A percentile compares a stretch with the other conserved stretches of the same genome.
These are phyloP conservation scores for Magnaporthiopsis rhizophila DNA, from an alignment of 2,329 filamentous ascomycete species.

Conservation along the genomic window DNA sequence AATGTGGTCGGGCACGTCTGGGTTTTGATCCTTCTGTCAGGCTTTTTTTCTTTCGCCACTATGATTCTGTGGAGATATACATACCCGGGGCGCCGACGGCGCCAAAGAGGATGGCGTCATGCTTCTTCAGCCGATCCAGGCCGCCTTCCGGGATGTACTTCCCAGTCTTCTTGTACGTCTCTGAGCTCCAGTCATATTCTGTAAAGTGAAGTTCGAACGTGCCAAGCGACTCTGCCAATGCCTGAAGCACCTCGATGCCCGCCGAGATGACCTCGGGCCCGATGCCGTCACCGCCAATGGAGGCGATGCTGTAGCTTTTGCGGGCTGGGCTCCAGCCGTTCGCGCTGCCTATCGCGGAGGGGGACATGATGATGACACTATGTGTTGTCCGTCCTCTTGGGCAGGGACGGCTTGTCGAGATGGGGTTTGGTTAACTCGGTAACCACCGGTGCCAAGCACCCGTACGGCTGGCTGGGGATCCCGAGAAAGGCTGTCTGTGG, in stretches of 20 bases:
- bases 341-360: too few relatives aligned
- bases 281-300: constrained; percentile 20
- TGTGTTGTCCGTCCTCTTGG: too few relatives aligned
- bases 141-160: constrained; percentile 57
- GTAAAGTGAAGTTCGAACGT: constrained; percentile 55
- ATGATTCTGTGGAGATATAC: neutral
- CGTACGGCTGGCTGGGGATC: too few relatives aligned
- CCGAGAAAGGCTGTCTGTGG: too few relatives aligned
- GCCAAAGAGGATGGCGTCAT: constrained; percentile 24
- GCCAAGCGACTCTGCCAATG: constrained; percentile 31
- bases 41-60: neutral
- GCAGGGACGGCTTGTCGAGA: too few relatives aligned
- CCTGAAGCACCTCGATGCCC: constrained; percentile 26
- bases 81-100: constrained; percentile 22
- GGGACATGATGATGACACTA: too few relatives aligned
- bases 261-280: constrained; percentile 26
- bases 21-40: neutral
- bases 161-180: constrained; percentile 57
- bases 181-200: constrained; percentile 59
- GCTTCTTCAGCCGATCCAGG: constrained; percentile 38
- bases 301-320: constrained; percentile 11
- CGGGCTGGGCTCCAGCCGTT: too few relatives aligned
- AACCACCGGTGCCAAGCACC: too few relatives aligned
- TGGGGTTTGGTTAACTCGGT: too few relatives aligned
- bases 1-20: constrained; percentile 57